Conservation (phyloP, 495 filamentous ascomycete genomes). For the Penicillium cosmopolitanum region DNA sequence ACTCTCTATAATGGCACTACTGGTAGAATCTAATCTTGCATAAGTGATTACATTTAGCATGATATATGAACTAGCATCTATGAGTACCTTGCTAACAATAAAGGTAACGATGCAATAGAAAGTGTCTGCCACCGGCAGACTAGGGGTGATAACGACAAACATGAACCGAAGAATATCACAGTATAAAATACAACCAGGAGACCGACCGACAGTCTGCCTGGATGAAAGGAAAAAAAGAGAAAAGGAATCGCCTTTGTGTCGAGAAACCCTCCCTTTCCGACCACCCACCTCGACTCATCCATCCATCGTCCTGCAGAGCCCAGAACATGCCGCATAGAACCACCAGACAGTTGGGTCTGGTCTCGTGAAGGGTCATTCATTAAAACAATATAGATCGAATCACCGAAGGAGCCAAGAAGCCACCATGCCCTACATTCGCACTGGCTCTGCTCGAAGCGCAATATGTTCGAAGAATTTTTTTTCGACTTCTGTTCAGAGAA, state of each 20-base stretch:
- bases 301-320: conserved; percentile 19
- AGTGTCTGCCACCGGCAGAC: conserved; percentile 31
- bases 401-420: conserved; percentile 18
- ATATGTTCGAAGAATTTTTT: conserved; percentile 22
- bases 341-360: conserved; percentile 38
- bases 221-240: conserved; percentile 18
- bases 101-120: conserved; percentile 24
- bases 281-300: conserved; percentile 2
- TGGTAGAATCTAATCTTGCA: conserved; percentile 4
- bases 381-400: conserved; percentile 42
- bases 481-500: conserved; percentile 4
- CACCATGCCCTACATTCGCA: conserved; percentile 13
- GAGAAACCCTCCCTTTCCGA: conserved; percentile 4
- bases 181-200: conserved; percentile 37
- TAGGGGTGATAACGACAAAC: conserved; percentile 35
- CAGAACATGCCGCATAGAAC: conserved; percentile 29
- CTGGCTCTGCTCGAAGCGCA: conserved; percentile 13
- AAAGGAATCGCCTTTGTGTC: conserved; percentile 10
- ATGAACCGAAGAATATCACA: conserved; percentile 36
- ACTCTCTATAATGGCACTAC: not conserved
- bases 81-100: conserved; percentile 27
- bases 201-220: conserved; percentile 19
- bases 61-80: conserved; percentile 28
- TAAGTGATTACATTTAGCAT: conserved; percentile 32
- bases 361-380: conserved; percentile 51